These are phyloP conservation scores for Paratrimastix pyriformis DNA, from an alignment of 78 protist species.

Conservation along the genomic window DNA sequence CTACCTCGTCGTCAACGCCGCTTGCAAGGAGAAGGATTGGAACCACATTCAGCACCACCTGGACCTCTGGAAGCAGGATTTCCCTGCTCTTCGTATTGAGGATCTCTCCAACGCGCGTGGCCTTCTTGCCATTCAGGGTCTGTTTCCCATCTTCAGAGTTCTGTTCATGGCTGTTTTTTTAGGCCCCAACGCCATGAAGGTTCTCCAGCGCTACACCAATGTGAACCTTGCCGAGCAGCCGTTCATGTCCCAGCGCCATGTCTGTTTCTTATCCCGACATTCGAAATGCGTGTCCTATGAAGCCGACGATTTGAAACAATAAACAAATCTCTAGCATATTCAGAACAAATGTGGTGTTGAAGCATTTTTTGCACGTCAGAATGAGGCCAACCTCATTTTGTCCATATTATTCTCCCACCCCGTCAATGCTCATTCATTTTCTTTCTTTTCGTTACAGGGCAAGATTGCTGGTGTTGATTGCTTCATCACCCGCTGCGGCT, in stretches of 20 bases:
- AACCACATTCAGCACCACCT: constrained; percentile 53
- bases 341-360: too few relatives aligned
- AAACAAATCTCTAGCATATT: too few relatives aligned
- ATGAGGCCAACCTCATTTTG: too few relatives aligned
- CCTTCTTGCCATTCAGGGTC: constrained; percentile 36
- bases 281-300: too few relatives aligned
- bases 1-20: constrained; percentile 86
- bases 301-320: not conserved
- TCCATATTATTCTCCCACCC: too few relatives aligned
- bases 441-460: too few relatives aligned
- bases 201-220: constrained; percentile 12
- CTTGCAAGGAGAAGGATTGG: constrained; percentile 73
- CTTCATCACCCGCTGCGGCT: constrained; percentile 69
- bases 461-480: constrained; percentile 13
- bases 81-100: constrained; percentile 22
- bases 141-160: not conserved
- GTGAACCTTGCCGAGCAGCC: constrained; percentile 39
- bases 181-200: constrained; percentile 76
- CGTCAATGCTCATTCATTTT: too few relatives aligned
- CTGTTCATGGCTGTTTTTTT: constrained; percentile 59
- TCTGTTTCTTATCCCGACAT: too few relatives aligned
- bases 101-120: constrained; percentile 32
- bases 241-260: constrained; percentile 59
- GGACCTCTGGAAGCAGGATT: constrained; percentile 7
- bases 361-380: too few relatives aligned